Conservation (phyloP, 495 filamentous ascomycete species). For the Neurospora sp. region DNA sequence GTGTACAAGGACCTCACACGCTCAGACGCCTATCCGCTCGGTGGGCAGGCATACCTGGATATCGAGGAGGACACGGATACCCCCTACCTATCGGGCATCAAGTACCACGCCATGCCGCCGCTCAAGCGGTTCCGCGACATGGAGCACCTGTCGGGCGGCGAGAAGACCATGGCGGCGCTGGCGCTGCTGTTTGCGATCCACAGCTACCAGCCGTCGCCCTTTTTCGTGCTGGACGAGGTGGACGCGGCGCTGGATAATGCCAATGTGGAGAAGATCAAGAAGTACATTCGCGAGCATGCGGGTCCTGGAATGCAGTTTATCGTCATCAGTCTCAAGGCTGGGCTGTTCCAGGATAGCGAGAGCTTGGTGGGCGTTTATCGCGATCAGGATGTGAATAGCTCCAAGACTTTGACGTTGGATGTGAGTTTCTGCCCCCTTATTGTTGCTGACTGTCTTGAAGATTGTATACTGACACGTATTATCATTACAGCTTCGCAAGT, state of each 20-base stretch:
- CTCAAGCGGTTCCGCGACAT: constrained; percentile 98
- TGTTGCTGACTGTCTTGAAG: not conserved
- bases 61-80: constrained; percentile 76
- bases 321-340: constrained; percentile 90
- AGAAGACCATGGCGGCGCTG: constrained; percentile 97
- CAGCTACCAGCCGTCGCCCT: constrained; percentile 84
- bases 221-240: constrained; percentile 98
- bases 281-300: constrained; percentile 88
- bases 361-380: constrained; percentile 89
- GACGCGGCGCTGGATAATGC: constrained; percentile 95
- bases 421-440: constrained; percentile 47
- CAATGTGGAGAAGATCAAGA: constrained; percentile 89
- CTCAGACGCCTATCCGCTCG: constrained; percentile 72
- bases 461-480: not conserved
- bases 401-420: constrained; percentile 82
- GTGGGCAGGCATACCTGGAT: constrained; percentile 91
- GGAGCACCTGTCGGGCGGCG: constrained; percentile 94
- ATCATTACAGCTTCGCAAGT: constrained; percentile 23
- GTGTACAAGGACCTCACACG: constrained; percentile 94
- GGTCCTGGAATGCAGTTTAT: constrained; percentile 98
- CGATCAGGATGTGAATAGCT: constrained; percentile 86
- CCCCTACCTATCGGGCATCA: constrained; percentile 88
- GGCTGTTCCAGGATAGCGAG: constrained; percentile 88
- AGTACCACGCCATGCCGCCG: constrained; percentile 97
- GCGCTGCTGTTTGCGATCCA: constrained; percentile 94